Percentiles rank a stretch among this genome's conserved stretches.
Conservation (phyloP, 768 basidiomycete species). For the Tremella yokohamensis region DNA sequence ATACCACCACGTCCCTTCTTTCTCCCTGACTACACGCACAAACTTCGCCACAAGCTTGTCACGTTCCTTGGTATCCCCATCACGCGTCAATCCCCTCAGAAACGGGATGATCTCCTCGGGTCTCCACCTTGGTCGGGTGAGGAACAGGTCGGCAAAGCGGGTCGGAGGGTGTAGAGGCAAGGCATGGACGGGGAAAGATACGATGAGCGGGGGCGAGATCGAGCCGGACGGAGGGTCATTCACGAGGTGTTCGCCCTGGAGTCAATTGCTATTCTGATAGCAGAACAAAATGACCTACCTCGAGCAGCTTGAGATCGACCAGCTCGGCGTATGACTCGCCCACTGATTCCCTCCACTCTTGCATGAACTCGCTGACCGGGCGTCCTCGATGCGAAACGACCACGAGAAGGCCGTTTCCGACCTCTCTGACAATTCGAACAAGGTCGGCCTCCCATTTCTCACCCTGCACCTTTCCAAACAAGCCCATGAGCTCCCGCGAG, state of each 20-base stretch:
- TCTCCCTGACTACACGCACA: slow-evolving; percentile 70
- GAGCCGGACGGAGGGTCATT: slow-evolving; percentile 52
- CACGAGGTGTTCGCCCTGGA: slow-evolving; percentile 72
- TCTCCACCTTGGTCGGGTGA: slow-evolving; percentile 55
- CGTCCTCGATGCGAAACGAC: slow-evolving; percentile 57
- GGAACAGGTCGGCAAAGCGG: slow-evolving; percentile 84
- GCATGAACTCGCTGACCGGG: slow-evolving; percentile 56
- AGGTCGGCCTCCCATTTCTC: slow-evolving; percentile 54
- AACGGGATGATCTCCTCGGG: slow-evolving; percentile 77
- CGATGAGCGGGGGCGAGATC: slow-evolving; percentile 53
- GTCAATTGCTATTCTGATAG: not conserved
- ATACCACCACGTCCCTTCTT: slow-evolving; percentile 59
- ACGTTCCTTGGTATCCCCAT: slow-evolving; percentile 73
- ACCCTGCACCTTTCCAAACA: slow-evolving; percentile 63
- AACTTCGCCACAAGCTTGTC: slow-evolving; percentile 85
- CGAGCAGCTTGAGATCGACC: slow-evolving; percentile 66
- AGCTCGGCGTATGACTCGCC: slow-evolving; percentile 70
- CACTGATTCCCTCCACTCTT: slow-evolving; percentile 67
- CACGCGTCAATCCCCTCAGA: slow-evolving; percentile 66
- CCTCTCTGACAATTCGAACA: slow-evolving; percentile 60
- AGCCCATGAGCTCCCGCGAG: slow-evolving; percentile 67
- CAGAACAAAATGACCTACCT: slow-evolving; percentile 55
- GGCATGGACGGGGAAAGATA: slow-evolving; percentile 69
- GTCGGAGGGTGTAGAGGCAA: slow-evolving; percentile 74
- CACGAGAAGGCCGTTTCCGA: slow-evolving; percentile 72